These are phyloP conservation scores for Avena atlantica DNA, from an alignment of 176 grass and related monocot genomes.

Conservation along the genomic window DNA sequence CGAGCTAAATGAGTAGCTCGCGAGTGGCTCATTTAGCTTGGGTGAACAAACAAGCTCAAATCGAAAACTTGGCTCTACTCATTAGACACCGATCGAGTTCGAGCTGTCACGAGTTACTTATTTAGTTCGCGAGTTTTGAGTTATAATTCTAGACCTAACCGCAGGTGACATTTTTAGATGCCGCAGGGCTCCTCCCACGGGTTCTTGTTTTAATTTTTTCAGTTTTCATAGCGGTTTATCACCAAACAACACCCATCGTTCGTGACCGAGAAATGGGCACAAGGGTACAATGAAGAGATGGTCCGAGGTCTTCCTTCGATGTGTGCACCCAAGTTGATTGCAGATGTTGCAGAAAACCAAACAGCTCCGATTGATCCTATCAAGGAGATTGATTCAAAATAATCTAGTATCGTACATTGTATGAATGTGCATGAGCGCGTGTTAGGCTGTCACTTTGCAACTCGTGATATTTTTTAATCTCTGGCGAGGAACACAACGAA, in stretches of 20 bases:
- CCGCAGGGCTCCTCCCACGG: too few species aligned
- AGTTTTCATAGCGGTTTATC: neutral
- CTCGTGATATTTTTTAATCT: conserved; percentile 45
- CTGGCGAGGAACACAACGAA: conserved; percentile 45
- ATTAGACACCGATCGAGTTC: too few species aligned
- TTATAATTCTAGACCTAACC: too few species aligned
- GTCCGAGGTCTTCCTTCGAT: neutral
- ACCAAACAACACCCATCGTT: neutral
- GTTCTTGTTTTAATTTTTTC: too few species aligned
- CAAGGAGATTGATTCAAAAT: neutral
- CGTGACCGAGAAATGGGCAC: neutral
- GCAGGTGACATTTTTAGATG: too few species aligned
- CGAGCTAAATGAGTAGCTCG: too few species aligned
- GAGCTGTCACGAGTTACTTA: too few species aligned
- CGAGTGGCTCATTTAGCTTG: too few species aligned
- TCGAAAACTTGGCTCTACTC: too few species aligned
- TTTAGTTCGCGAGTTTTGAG: too few species aligned
- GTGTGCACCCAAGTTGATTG: neutral
- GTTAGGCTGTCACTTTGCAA: conserved; percentile 52
- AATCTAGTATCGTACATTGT: neutral
- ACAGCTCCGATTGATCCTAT: neutral
- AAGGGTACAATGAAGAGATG: neutral
- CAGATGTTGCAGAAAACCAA: neutral
- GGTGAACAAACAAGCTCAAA: too few species aligned
- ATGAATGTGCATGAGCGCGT: neutral